Base-by-base conservation (phyloP, 371 early-diverging fungal species). In the Mortierella sp. region DNA sequence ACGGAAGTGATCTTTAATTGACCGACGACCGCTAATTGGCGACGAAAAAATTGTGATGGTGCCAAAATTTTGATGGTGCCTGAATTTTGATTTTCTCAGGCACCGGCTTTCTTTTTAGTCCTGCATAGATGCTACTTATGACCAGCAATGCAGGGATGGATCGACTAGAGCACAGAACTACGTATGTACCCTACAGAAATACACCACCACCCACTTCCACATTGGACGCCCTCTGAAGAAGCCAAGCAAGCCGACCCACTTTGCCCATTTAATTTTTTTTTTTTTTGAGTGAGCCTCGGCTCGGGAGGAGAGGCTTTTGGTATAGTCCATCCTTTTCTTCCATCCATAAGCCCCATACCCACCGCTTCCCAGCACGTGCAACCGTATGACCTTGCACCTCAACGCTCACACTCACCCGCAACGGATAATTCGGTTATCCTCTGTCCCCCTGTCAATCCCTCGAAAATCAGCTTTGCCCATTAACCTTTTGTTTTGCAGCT, bases 391-490 rank as follows among this genome's bases (percentile, higher is more conserved):
- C 61, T 31, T 4, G 16, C 34, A 61, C 0, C 37, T 19, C 16
- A 19, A 61, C 19, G 61, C 34, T 31, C 34, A 19, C 61, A 28
- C 28, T 28, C 6, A 40, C 16, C 4, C 31, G 26, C 50, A 34
- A 34, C 61, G 61, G 61, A 5, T 61, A 61, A 61, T 61, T 61
- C 61, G 61, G 34, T 16, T 61, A 40, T 61, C 61, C 37, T 31
- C n/a, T 54, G 5, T 2, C 6, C n/a, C 54, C 21, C 3, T n/a
- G 5, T 54, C 10, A 19, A 24, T n/a, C n/a, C 54, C 5, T 50
- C 5, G 26, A 28, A 5, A 19, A 61, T 26, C 61, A 0, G 21
- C 61, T 61, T 31, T 59, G 31, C 59, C 59, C 13, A 10, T 5
- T 31, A 6, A 28, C 59, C 13, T 34, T 61, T 19, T 19, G 19